These are phyloP conservation scores for Termitomyces titanicus DNA, from an alignment of 768 basidiomycete species.

Conservation along the genomic window DNA sequence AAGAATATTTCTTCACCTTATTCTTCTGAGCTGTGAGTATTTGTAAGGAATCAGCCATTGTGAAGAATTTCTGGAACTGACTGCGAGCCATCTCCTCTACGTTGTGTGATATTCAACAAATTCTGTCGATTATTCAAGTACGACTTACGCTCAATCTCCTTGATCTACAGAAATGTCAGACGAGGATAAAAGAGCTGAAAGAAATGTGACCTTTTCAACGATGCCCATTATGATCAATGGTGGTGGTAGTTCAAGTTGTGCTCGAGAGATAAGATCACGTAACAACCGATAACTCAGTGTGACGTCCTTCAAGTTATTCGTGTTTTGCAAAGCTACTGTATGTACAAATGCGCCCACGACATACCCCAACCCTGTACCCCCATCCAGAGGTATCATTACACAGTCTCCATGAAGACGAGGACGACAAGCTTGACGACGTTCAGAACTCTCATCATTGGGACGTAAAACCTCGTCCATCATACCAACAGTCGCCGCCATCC, in stretches of 20 bases:
- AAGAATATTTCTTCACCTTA: conserved; percentile 51
- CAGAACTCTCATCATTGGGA: conserved; percentile 32
- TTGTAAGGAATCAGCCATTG: conserved; percentile 1
- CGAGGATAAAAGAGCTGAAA: neutral
- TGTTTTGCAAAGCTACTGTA: conserved; percentile 1
- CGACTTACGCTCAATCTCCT: conserved; percentile 87
- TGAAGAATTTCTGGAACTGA: conserved; percentile 36
- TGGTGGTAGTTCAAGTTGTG: neutral
- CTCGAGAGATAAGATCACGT: conserved; percentile 10
- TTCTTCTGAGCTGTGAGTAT: conserved; percentile 81
- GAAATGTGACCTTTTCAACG: conserved; percentile 69
- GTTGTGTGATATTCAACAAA: neutral
- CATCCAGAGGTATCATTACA: conserved; percentile 42
- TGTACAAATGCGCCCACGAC: conserved; percentile 43
- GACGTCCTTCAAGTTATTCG: conserved; percentile 3
- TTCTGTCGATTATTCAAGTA: neutral
- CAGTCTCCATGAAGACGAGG: conserved; percentile 46
- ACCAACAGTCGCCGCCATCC: conserved; percentile 30
- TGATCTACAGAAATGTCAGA: conserved; percentile 55
- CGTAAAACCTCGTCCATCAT: conserved; percentile 29
- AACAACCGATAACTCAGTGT: neutral
- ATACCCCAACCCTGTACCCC: conserved; percentile 66
- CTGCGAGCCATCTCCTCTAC: conserved; percentile 97
- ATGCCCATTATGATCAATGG: conserved; percentile 69
- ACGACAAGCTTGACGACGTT: conserved; percentile 46